A percentile compares a stretch with the other conserved stretches of the same genome.
Evolutionary conservation across 495 filamentous ascomycete genomes (phyloP).

Genomic region (Pyronema omphalodes): DNA sequence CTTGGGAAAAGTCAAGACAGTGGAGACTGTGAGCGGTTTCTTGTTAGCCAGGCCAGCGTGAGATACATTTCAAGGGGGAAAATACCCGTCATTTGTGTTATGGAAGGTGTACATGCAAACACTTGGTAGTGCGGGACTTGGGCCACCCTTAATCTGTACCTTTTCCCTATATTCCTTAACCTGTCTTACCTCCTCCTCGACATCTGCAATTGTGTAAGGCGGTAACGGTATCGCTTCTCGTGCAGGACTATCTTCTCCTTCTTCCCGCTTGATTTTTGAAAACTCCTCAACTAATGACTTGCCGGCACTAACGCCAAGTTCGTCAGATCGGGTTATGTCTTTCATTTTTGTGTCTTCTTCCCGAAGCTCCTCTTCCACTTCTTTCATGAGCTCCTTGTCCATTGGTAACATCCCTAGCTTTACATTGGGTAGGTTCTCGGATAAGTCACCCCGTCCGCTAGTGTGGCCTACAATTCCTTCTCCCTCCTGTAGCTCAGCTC

Average conservation of each 20-base stretch:
- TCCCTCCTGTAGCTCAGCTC: constrained; percentile 49
- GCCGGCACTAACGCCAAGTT: constrained; percentile 27
- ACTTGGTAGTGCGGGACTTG: constrained; percentile 31
- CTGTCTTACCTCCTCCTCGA: constrained; percentile 83
- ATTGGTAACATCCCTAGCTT: constrained; percentile 62
- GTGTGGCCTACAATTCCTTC: constrained; percentile 85
- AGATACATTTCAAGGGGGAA: not conserved
- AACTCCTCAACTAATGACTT: constrained; percentile 19
- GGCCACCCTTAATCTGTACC: constrained; percentile 59
- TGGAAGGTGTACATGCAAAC: constrained; percentile 96
- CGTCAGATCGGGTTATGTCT: constrained; percentile 63
- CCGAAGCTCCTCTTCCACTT: constrained; percentile 65
- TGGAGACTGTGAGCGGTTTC: constrained; percentile 41
- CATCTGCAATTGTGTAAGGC: constrained; percentile 66
- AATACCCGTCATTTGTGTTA: constrained; percentile 77
- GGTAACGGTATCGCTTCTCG: constrained; percentile 67
- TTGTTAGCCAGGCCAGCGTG: constrained; percentile 7
- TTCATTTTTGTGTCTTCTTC: constrained; percentile 59
- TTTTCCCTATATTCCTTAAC: constrained; percentile 86
- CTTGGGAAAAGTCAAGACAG: constrained; percentile 82
- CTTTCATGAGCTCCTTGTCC: constrained; percentile 57
- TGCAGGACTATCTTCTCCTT: constrained; percentile 61
- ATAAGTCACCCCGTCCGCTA: constrained; percentile 62
- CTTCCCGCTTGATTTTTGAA: constrained; percentile 67
- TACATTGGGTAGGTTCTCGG: constrained; percentile 41